Conservation (phyloP, 148 eudicot species). For the Dianthus caryophyllus region DNA sequence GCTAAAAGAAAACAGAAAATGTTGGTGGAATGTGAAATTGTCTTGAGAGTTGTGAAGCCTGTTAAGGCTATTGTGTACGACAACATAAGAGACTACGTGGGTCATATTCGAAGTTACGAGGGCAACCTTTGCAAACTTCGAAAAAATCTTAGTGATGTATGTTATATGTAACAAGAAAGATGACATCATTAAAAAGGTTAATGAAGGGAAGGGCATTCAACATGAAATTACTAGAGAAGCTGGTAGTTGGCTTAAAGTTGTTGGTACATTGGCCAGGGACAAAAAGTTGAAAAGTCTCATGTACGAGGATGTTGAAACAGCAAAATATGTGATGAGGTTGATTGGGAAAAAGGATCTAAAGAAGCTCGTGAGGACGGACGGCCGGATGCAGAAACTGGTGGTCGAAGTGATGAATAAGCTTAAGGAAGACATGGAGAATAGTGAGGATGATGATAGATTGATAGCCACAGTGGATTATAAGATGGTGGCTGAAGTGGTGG, state of each 20-base stretch:
- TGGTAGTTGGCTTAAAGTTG: constrained; percentile 4
- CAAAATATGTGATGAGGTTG: neutral
- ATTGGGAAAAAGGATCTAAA: constrained; percentile 12
- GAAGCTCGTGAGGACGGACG: neutral
- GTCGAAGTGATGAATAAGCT: constrained; percentile 6
- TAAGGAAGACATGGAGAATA: neutral
- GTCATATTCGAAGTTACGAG: constrained; percentile 6
- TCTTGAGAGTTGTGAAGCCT: neutral
- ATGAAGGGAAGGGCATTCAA: constrained; percentile 1
- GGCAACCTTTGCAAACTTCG: neutral
- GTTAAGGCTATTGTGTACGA: neutral
- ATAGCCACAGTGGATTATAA: constrained; percentile 3
- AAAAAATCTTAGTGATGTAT: constrained; percentile 9
- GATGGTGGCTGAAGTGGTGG: neutral
- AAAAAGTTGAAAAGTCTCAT: neutral
- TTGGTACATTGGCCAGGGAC: neutral
- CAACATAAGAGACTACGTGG: neutral
- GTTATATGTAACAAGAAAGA: constrained; percentile 2
- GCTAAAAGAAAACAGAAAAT: no score
- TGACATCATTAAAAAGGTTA: neutral
- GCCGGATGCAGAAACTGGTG: neutral
- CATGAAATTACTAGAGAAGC: neutral
- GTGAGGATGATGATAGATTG: neutral
- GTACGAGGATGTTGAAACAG: constrained; percentile 5
- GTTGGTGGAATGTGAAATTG: neutral